Evolutionary conservation across 441 rosid genomes (phyloP).

Genomic region (Daphne laureola): DNA sequence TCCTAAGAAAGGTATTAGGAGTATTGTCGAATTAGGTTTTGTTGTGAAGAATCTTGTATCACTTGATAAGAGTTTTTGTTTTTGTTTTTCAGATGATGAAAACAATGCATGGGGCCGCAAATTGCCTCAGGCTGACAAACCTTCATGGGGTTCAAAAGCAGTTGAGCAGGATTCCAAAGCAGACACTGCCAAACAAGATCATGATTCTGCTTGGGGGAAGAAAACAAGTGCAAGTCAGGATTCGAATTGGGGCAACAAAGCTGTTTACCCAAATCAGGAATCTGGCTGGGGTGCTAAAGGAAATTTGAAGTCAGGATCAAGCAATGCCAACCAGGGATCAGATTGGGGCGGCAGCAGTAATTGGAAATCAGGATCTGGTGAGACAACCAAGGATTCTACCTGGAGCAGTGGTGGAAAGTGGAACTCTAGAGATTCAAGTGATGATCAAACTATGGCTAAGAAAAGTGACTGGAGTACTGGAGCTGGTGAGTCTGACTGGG

Average conservation of each 20-base stretch:
- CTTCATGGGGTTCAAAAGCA: slow-evolving; percentile 43
- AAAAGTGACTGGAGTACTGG: slow-evolving; percentile 10
- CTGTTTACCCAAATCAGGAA: slow-evolving; percentile 3
- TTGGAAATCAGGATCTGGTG: slow-evolving; percentile 21
- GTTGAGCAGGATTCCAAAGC: slow-evolving; percentile 18
- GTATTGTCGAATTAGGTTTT: slow-evolving; percentile 1
- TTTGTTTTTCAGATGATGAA: slow-evolving; percentile 16
- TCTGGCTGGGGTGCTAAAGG: slow-evolving; percentile 14
- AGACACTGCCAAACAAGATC: neutral
- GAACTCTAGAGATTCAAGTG: slow-evolving; percentile 11
- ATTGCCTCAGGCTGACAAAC: slow-evolving; percentile 26
- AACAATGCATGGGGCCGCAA: slow-evolving; percentile 41
- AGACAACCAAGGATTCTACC: slow-evolving; percentile 16
- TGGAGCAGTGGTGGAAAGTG: slow-evolving; percentile 19
- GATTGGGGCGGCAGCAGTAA: slow-evolving; percentile 26
- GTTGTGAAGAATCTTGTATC: neutral
- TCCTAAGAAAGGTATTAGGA: slow-evolving; percentile 25
- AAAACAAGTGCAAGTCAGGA: slow-evolving; percentile 13
- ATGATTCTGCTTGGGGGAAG: slow-evolving; percentile 26
- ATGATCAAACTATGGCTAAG: slow-evolving; percentile 24
- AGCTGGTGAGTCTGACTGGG: slow-evolving; percentile 16
- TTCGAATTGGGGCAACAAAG: slow-evolving; percentile 11
- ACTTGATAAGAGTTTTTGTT: slow-evolving; percentile 3
- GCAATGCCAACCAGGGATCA: slow-evolving; percentile 14
- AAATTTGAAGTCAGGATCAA: slow-evolving; percentile 7